Base-by-base conservation (phyloP, 2,329 filamentous ascomycete genomes). In the Neonectria coccinea region DNA sequence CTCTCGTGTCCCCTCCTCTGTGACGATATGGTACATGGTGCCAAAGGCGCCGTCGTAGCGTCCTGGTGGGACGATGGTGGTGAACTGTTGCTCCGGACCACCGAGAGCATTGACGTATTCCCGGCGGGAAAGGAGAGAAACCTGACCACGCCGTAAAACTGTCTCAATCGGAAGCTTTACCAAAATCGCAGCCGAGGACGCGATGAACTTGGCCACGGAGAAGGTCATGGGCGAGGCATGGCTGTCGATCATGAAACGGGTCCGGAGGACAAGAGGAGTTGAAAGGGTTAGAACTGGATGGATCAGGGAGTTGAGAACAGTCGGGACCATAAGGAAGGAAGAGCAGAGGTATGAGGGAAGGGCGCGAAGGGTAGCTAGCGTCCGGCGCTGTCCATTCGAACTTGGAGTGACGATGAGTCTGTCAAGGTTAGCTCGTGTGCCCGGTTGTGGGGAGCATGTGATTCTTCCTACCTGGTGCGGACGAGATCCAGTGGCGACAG, bases 151-250 rank as follows among this genome's bases (percentile, higher is more conserved):
- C 52, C 96, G 90, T 8, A 98, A 86, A 16, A 97, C 92, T 1
- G 95, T 98, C 80, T 99, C 96, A 5, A 98, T 84, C 0, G 96
- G 96, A 12, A 98, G 88, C 74, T 95, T 94, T 70, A 97, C 79
- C 73, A 96, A 92, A 33, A 98, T 87, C 53, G 97, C 94, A 2
- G 89, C 85, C 1, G 90, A 89, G 2, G 92, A 94, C 14, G 92
- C 89, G 70, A 92, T 84, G 79, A 98, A 97, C 57, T 92, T 92
- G 74, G 89, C 89, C 50, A 97, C 77, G 20, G 91, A 93, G 83
- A 97, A 98, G 14, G 92, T 87, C 47, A 89, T 89, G 0, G 96
- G 94, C 6, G 93, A 93, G 31, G 91, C 82, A 60, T 96, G 86
- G 25, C 92, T 92, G 77, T 97, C 93, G 72, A 98, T 90, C 67